Conservation (phyloP, 139 green algal genomes). For the Zygnema circumcarinatum region DNA sequence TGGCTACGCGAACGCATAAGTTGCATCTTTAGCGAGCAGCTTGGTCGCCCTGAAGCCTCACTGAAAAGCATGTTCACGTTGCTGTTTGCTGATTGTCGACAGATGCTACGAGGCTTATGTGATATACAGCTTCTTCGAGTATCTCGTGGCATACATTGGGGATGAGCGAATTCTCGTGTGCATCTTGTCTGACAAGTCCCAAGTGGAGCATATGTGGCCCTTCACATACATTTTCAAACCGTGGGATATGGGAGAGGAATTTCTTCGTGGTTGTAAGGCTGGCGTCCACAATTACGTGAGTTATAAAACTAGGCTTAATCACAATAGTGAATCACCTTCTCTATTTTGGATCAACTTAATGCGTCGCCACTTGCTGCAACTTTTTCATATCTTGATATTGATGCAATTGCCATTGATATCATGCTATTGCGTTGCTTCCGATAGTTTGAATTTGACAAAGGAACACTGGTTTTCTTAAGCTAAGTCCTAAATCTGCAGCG, state of each 20-base stretch:
- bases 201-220: conserved; percentile 72
- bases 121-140: conserved; percentile 96
- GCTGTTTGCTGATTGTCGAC: not conserved
- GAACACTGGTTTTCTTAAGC: no score
- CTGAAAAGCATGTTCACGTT: not conserved
- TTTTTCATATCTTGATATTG: no score
- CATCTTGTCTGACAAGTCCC: conserved; percentile 70
- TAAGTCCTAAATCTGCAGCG: no score
- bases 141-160: conserved; percentile 86
- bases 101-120: conserved; percentile 77
- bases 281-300: conserved; percentile 91
- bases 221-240: conserved; percentile 52
- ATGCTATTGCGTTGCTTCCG: no score
- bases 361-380: no score
- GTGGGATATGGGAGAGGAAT: conserved; percentile 65
- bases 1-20: conserved; percentile 68
- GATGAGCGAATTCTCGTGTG: conserved; percentile 70
- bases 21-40: not conserved
- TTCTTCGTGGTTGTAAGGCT: conserved; percentile 70
- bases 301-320: not conserved
- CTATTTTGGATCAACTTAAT: no score
- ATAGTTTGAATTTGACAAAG: no score
- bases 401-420: no score
- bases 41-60: not conserved
- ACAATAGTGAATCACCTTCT: not conserved